phyloP scores from a whole-genome alignment of 2,329 filamentous ascomycete species.

The Hymenoscyphus fraxineus region DNA sequence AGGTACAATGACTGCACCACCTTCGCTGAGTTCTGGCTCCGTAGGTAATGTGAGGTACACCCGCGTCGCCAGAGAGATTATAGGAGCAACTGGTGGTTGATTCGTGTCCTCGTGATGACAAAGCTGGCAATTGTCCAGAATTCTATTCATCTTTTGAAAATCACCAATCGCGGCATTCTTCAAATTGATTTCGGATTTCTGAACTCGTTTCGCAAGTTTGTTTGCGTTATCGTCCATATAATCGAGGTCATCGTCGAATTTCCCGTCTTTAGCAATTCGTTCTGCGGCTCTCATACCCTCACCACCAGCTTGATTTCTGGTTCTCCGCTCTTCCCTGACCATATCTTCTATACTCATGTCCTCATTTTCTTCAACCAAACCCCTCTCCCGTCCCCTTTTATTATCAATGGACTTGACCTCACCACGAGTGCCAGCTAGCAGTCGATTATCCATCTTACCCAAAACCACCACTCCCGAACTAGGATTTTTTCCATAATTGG shows the following conservation, averaged over 20 bases:
- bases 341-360: slow-evolving; percentile 97
- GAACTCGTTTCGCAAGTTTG: slow-evolving; percentile 80
- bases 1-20: slow-evolving; percentile 84
- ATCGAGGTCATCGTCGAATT: slow-evolving; percentile 88
- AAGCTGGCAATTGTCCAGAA: slow-evolving; percentile 82
- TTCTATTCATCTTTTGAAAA: slow-evolving; percentile 82
- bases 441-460: slow-evolving; percentile 82
- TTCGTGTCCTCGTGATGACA: slow-evolving; percentile 86
- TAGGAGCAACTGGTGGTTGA: slow-evolving; percentile 72
- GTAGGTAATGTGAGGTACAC: slow-evolving; percentile 87
- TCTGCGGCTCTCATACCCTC: slow-evolving; percentile 83
- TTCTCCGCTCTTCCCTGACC: slow-evolving; percentile 89
- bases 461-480: slow-evolving; percentile 72
- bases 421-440: slow-evolving; percentile 68
- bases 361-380: slow-evolving; percentile 82
- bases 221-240: slow-evolving; percentile 97
- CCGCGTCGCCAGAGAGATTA: slow-evolving; percentile 80
- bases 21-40: slow-evolving; percentile 78
- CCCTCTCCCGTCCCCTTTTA: slow-evolving; percentile 79
- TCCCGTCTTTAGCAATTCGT: slow-evolving; percentile 86
- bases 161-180: slow-evolving; percentile 84
- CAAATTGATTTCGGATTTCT: slow-evolving; percentile 83
- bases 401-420: slow-evolving; percentile 78
- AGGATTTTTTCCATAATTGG: slow-evolving; percentile 52
- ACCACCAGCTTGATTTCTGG: slow-evolving; percentile 69